Evolutionary conservation across 108 stramenopile species (phyloP).

Genomic region (Chaetoceros tenuissimus): DNA sequence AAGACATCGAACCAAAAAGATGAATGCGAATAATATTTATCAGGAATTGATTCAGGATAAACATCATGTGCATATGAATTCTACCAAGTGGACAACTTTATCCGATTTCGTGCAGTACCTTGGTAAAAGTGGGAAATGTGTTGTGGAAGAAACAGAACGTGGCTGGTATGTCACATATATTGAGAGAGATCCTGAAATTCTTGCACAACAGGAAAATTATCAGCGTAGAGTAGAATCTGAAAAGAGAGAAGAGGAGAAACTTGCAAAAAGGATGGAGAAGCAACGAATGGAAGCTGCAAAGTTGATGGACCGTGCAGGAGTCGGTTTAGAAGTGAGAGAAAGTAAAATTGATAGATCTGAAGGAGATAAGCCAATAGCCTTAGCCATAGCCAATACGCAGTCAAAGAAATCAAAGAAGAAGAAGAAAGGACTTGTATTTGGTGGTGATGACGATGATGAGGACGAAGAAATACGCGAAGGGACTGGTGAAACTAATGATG

Average conservation of each 20-base stretch:
- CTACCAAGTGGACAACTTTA: slow-evolving; percentile 92
- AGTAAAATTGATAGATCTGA: slow-evolving; percentile 25
- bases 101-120: slow-evolving; percentile 94
- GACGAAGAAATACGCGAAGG: slow-evolving; percentile 18
- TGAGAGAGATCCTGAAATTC: slow-evolving; percentile 74
- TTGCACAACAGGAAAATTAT: slow-evolving; percentile 37
- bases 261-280: slow-evolving; percentile 39
- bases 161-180: slow-evolving; percentile 97
- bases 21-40: slow-evolving; percentile 95
- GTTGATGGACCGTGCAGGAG: slow-evolving; percentile 63
- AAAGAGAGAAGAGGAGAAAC: slow-evolving; percentile 32
- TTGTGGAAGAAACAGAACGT: slow-evolving; percentile 95
- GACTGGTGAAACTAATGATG: neutral
- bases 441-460: slow-evolving; percentile 34
- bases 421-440: slow-evolving; percentile 1
- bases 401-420: slow-evolving; percentile 10
- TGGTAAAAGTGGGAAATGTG: slow-evolving; percentile 84
- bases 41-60: slow-evolving; percentile 97
- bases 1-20: slow-evolving; percentile 86
- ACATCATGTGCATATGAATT: slow-evolving; percentile 98
- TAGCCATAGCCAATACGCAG: neutral
- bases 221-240: slow-evolving; percentile 48
- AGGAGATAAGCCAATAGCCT: neutral
- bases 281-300: slow-evolving; percentile 69
- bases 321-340: slow-evolving; percentile 33